These are phyloP conservation scores for Boletellus ananas DNA, from an alignment of 768 basidiomycete species.

Conservation along the genomic window DNA sequence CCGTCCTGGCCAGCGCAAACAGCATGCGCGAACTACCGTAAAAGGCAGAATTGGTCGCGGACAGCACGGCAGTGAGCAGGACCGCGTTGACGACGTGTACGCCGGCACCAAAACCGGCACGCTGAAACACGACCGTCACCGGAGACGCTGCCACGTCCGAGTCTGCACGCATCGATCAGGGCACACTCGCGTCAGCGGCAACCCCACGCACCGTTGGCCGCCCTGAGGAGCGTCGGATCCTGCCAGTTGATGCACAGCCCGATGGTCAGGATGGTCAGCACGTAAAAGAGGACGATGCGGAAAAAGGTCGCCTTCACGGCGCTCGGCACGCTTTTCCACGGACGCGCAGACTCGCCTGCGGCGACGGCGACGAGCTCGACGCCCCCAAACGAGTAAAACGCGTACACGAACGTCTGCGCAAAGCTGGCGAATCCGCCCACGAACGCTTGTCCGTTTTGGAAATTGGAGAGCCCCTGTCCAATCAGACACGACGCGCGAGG, in stretches of 20 bases:
- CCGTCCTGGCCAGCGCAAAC: constrained; percentile 56
- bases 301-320: constrained; percentile 69
- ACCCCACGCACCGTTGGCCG: constrained; percentile 38
- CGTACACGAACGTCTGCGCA: constrained; percentile 60
- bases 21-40: constrained; percentile 64
- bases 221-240: constrained; percentile 49
- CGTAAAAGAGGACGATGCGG: constrained; percentile 61
- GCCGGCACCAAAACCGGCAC: constrained; percentile 59
- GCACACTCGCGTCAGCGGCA: no score
- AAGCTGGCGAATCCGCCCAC: constrained; percentile 51
- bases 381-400: constrained; percentile 67
- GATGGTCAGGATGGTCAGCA: constrained; percentile 61
- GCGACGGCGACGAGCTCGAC: constrained; percentile 70
- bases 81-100: constrained; percentile 65
- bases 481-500: not conserved
- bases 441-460: constrained; percentile 48
- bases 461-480: constrained; percentile 49
- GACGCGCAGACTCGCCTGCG: constrained; percentile 65
- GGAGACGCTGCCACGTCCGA: constrained; percentile 56
- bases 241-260: constrained; percentile 61
- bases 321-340: constrained; percentile 57
- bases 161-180: constrained; percentile 23
- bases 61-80: constrained; percentile 61
- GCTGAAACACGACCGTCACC: constrained; percentile 58
- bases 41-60: constrained; percentile 63